Conservation (phyloP, 208 protist species). For the Acanthamoeba lenticulata region DNA sequence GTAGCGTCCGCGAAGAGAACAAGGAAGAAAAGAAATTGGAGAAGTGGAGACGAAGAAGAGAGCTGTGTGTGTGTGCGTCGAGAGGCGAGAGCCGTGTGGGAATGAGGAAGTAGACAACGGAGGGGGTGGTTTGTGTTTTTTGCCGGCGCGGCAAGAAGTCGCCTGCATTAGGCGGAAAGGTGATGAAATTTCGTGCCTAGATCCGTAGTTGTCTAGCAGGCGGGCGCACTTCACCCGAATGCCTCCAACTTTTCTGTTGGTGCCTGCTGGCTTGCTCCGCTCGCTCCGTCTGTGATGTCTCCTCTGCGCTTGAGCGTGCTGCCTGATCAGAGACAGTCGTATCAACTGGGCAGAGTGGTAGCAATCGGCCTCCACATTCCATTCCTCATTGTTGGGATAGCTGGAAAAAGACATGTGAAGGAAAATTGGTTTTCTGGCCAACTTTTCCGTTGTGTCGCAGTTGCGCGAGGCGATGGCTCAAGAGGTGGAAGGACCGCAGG, state of each 20-base stretch:
- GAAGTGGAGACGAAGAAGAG: neutral
- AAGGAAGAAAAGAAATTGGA: neutral
- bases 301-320: no score
- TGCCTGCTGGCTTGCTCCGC: no score
- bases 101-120: neutral
- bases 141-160: neutral
- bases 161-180: neutral
- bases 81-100: neutral
- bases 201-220: neutral
- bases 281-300: no score
- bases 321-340: no score
- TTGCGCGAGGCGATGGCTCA: neutral
- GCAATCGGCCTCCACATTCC: no score
- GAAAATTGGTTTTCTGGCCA: neutral
- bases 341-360: no score
- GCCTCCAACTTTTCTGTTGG: neutral
- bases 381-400: no score
- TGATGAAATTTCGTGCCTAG: neutral
- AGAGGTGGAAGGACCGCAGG: neutral
- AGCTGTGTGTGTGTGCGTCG: neutral
- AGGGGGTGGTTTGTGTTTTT: neutral
- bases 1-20: neutral
- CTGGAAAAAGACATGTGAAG: neutral
- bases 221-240: neutral
- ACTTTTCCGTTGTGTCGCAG: neutral